phyloP scores from a whole-genome alignment of 176 grass and related monocot species.

The Rhynchospora breviuscula region DNA sequence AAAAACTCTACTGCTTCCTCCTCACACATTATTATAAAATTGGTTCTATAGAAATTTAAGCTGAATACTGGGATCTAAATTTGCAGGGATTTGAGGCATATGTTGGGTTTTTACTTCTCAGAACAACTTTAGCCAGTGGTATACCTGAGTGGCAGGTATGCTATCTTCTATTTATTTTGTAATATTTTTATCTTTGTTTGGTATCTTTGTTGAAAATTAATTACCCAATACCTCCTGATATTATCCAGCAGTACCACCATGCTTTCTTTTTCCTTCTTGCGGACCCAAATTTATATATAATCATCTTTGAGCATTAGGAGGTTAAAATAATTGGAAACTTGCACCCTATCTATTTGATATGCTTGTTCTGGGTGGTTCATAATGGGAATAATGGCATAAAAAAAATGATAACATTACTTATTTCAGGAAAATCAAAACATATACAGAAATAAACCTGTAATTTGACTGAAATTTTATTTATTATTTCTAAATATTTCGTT shows the following conservation, averaged over 20 bases:
- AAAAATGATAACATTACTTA: neutral
- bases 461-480: neutral
- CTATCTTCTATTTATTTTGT: slow-evolving; percentile 14
- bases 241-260: neutral
- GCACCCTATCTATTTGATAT: neutral
- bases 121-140: slow-evolving; percentile 51
- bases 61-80: neutral
- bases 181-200: neutral
- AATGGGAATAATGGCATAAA: neutral
- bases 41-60: neutral
- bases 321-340: neutral
- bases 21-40: neutral
- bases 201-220: slow-evolving; percentile 1
- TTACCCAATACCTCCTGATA: neutral
- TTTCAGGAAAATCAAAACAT: neutral
- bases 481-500: neutral
- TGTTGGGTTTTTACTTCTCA: slow-evolving; percentile 77
- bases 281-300: slow-evolving; percentile 11
- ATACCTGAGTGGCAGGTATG: slow-evolving; percentile 87
- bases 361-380: neutral
- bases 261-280: neutral
- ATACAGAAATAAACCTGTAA: neutral
- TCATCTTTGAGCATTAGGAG: neutral
- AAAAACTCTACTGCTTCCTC: neutral
- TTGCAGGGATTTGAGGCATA: slow-evolving; percentile 88